phyloP scores from a whole-genome alignment of 352 stramenopile species.

The Phytopythium cucurbitacearum region DNA sequence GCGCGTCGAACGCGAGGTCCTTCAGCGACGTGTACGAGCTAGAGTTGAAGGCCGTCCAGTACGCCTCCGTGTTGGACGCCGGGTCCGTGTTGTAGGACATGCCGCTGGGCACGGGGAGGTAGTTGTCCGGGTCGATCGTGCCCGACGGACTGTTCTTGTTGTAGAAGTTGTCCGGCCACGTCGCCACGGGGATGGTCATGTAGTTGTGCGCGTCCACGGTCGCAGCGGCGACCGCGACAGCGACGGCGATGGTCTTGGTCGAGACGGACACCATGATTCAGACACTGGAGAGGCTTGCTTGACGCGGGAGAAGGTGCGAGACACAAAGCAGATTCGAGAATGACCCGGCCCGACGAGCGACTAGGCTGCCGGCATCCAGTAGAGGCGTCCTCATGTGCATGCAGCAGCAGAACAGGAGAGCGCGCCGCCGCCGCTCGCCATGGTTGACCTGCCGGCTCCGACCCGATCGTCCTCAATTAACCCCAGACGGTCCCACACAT shows the following conservation, averaged over 20 bases:
- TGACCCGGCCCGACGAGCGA: constrained; percentile 3
- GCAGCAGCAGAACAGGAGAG: too few relatives aligned
- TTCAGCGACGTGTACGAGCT: constrained; percentile 14
- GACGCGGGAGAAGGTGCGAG: background rate
- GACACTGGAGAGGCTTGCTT: background rate
- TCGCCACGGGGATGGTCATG: constrained; percentile 36
- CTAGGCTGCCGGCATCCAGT: too few relatives aligned
- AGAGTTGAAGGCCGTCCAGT: constrained; percentile 17
- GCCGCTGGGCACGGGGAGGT: constrained; percentile 29
- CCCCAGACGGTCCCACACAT: background rate
- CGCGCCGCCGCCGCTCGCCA: background rate
- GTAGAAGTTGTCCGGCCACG: constrained; percentile 29
- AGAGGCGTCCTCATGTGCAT: too few relatives aligned
- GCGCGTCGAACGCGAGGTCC: constrained; percentile 8
- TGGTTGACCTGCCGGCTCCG: background rate
- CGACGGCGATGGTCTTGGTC: constrained; percentile 12
- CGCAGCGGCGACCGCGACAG: constrained; percentile 12
- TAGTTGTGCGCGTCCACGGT: constrained; percentile 36
- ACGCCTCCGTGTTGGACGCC: constrained; percentile 18
- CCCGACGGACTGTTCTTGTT: constrained; percentile 35
- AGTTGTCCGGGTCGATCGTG: constrained; percentile 27
- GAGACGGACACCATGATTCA: constrained; percentile 26
- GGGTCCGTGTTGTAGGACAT: constrained; percentile 33
- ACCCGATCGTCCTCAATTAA: background rate
- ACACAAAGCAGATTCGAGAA: constrained; percentile 19